Base-by-base conservation (phyloP, 2,329 filamentous ascomycete species). In the Bisporella sp. region DNA sequence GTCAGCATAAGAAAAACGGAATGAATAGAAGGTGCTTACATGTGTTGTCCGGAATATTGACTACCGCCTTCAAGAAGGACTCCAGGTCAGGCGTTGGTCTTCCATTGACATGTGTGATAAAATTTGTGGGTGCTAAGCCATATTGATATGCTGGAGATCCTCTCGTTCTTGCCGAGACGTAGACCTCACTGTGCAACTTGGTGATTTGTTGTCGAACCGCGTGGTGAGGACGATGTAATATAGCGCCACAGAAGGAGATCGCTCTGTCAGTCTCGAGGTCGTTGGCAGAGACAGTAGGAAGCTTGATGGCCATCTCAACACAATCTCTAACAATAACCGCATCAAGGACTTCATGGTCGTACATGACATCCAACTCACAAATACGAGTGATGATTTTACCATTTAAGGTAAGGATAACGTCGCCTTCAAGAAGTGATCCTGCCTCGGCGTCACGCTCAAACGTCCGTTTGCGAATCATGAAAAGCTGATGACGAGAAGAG, bases 201-300 rank as follows among this genome's bases (percentile, higher is more conserved):
- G 85, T 91, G 64, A 99, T 99, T 68, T 99, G 93, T 69, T 99
- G 93, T 28, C 93, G 82, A 7, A 99, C 95, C 46, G 93, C 93
- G 65, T 96, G 91, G 68, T 99, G 93, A 6, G 93, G 93, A 29
- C 87, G 83, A 67, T 99, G 93, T 42, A 99, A 73, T 12, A 96
- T 84, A 32, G 93, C 93, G 57, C 93, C 93, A 66, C 93, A 99
- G 74, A 99, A 99, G 35, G 89, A 87, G 52, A 99, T 83, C 1
- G 92, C 89, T 51, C 89, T 86, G 61, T 93, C 83, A 1, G 93
- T 99, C 73, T 99, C 93, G 44, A 97, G 79, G 62, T 96, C 88
- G 61, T 91, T 83, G 0, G 91, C 95, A 0, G 88, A 80, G 1
- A 96, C 89, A 0, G 93, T 99, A 0, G 86, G 84, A 13, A 97